Percentiles rank a stretch among this genome's conserved stretches.
phyloP scores from a whole-genome alignment of 1,139 yeast genomes.

The Geotrichum histeridarum region DNA sequence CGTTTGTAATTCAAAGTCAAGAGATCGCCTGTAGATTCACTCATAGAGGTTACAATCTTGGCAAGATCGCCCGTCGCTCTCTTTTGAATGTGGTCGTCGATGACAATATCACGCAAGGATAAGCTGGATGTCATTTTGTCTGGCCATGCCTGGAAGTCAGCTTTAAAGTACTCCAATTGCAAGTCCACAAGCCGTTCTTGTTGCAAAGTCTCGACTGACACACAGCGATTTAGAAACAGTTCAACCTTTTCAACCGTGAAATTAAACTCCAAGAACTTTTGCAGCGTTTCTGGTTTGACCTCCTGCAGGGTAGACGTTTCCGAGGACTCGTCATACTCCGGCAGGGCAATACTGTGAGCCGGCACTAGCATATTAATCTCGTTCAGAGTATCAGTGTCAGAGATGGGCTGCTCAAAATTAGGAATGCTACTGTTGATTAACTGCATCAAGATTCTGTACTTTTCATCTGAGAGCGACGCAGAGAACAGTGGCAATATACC shows the following conservation, averaged over 20 bases:
- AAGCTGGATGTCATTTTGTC: conserved; percentile 62
- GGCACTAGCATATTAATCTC: background rate
- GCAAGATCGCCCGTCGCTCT: conserved; percentile 61
- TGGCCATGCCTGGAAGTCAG: conserved; percentile 54
- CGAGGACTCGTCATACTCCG: conserved; percentile 27
- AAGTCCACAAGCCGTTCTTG: conserved; percentile 69
- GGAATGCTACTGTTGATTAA: conserved; percentile 70
- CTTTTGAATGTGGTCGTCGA: conserved; percentile 70
- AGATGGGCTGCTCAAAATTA: conserved; percentile 40
- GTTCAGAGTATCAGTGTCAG: background rate
- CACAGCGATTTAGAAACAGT: conserved; percentile 63
- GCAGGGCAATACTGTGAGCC: conserved; percentile 19
- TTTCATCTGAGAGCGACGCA: conserved; percentile 77
- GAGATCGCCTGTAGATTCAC: conserved; percentile 41
- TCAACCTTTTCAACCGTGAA: conserved; percentile 62
- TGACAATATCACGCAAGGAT: conserved; percentile 55
- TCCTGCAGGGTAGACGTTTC: conserved; percentile 3
- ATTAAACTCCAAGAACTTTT: conserved; percentile 62
- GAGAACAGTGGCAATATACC: conserved; percentile 75
- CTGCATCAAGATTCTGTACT: conserved; percentile 80
- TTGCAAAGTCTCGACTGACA: conserved; percentile 53
- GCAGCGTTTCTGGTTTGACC: conserved; percentile 18
- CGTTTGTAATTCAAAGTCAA: conserved; percentile 54
- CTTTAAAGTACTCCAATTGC: conserved; percentile 57
- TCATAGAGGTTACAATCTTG: conserved; percentile 60